Conservation (phyloP, 768 basidiomycete species). For the Gloeopeniophorella convolvens region DNA sequence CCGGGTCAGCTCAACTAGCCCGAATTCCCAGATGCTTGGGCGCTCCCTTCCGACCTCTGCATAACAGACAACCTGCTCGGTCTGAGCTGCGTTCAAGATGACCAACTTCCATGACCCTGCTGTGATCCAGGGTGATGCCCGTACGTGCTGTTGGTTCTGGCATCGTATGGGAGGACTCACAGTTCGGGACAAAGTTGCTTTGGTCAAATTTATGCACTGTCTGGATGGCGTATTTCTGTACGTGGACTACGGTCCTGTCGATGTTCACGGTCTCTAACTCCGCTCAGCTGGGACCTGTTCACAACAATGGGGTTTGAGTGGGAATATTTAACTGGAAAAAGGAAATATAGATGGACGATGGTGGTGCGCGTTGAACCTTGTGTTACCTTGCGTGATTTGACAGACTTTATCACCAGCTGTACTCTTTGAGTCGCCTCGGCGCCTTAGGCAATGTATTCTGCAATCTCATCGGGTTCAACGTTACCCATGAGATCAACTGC, state of each 20-base stretch:
- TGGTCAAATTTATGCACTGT: not conserved
- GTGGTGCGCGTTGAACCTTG: not conserved
- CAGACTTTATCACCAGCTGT: not conserved
- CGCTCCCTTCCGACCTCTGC: no score
- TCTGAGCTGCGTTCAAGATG: no score
- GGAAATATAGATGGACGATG: slow-evolving; percentile 4
- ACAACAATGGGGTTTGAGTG: slow-evolving; percentile 7
- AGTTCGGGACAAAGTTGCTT: not conserved
- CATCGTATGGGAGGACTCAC: no score
- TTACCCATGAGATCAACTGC: not conserved
- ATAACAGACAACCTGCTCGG: no score
- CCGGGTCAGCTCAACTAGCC: no score
- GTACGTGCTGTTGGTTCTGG: not conserved
- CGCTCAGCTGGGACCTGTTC: slow-evolving; percentile 11
- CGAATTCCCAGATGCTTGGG: no score
- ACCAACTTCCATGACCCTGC: no score
- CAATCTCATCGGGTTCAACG: not conserved
- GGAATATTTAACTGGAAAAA: not conserved
- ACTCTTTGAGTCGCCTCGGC: slow-evolving; percentile 1
- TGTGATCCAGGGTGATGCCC: not conserved
- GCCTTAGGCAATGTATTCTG: not conserved
- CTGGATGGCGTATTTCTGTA: slow-evolving; percentile 7
- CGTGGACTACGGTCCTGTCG: not conserved
- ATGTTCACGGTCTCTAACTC: not conserved
- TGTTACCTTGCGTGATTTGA: not conserved